Base-by-base conservation (phyloP, 345 rosid genomes). In the Aegle marmelos region DNA sequence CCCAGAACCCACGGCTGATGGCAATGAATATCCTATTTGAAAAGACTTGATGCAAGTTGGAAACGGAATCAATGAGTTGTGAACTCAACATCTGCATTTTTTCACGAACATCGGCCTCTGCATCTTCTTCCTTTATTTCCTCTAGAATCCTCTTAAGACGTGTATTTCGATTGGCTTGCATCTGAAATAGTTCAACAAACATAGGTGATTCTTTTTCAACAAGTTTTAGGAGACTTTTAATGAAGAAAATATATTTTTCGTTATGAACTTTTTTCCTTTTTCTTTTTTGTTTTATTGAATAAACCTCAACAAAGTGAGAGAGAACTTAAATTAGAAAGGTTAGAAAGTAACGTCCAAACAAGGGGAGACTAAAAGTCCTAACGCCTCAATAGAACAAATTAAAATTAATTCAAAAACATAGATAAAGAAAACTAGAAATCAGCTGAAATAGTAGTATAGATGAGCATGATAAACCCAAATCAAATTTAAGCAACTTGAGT, bases 1-100 rank as follows among this genome's bases (percentile, higher is more conserved):
- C 99, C 98, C 98, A 96, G 76, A 94, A 89, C 67, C 94, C 95
- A 37, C 98, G 94, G 81, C 94, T 89, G 28, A 87, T 85, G 75
- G 98, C 92, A 17, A 94, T 88, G 80, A 96, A 96, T 77, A 96
- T 92, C 85, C 85, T 80, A 74, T 91, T 90, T 39, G 94, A 82
- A 77, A 92, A 96, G 71, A 90, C 93, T 64, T 88, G 92, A 25
- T 96, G 95, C 78, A 96, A 81, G 81, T 92, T 96, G 61, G 93
- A 84, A 78, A 92, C 87, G 11, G 92, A 91, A 59, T 92, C 98
- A 8, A 79, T 85, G 45, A 92, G 88, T 69, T 94, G 99, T 34
- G 82, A 82, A 83, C 87, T 87, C 81, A 96, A 57, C 80, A 81
- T 85, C 85, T 90, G 97, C 98, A 96, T 91, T 81, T 90, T 88